These are phyloP conservation scores for Wickerhamomyces pijperi DNA, from an alignment of 805 yeast genomes.

Conservation along the genomic window DNA sequence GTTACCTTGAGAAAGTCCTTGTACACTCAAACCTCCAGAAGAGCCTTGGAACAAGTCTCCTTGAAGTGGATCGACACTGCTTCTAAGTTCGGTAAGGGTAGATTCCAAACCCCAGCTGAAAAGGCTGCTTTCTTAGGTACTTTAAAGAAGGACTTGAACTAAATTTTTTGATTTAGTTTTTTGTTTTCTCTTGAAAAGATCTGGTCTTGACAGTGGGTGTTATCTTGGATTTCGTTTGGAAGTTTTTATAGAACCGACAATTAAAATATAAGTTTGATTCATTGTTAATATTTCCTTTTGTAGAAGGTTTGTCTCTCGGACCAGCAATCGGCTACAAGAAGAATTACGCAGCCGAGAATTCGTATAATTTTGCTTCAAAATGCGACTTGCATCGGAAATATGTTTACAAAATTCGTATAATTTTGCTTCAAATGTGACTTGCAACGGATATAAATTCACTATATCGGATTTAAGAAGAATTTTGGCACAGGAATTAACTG, in stretches of 20 bases:
- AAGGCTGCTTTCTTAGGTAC: constrained; percentile 99
- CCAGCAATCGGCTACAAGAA: too few species aligned
- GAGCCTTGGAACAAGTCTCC: constrained; percentile 90
- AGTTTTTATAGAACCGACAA: background rate
- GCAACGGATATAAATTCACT: too few species aligned
- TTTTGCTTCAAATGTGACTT: too few species aligned
- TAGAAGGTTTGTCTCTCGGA: too few species aligned
- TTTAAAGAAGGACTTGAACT: constrained; percentile 86
- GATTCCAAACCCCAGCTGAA: constrained; percentile 99
- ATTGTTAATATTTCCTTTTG: background rate
- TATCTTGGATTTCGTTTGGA: constrained; percentile 1
- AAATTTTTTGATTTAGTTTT: constrained; percentile 17
- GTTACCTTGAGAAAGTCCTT: constrained; percentile 97
- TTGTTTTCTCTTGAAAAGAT: background rate
- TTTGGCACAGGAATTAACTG: too few species aligned
- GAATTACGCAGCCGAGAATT: too few species aligned
- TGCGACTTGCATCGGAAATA: too few species aligned
- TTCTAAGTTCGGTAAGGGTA: constrained; percentile 99
- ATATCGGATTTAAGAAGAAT: too few species aligned
- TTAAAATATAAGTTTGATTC: background rate
- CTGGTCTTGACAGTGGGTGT: constrained; percentile 1
- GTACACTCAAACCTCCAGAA: constrained; percentile 95
- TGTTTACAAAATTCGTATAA: too few species aligned
- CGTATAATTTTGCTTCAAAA: too few species aligned
- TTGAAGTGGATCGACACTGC: constrained; percentile 99